Base-by-base conservation (phyloP, 2,329 filamentous ascomycete species). In the Arthrobotrys conoides region DNA sequence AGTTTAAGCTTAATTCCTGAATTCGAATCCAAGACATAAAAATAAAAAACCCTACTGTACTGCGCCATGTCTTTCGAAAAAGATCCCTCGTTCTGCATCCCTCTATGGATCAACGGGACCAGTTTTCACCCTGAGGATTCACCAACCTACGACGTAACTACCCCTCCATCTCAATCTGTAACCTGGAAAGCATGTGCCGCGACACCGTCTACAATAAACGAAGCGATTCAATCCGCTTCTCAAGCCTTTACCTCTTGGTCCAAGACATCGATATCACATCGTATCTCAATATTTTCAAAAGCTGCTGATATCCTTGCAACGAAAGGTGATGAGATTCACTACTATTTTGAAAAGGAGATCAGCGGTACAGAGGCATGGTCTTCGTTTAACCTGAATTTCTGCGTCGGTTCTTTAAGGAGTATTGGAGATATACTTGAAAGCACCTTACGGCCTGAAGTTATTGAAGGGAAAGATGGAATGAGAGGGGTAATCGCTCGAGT, bases 231-330 rank as follows among this genome's bases (percentile, higher is more conserved):
- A 9, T 88, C 90, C 9, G 92, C 92, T 0, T 86, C 90, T n/a
- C 86, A 86, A 14, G 92, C 93, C 0, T 91, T 93, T 84, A 88
- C 88, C 51, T 85, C 87, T 75, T 97, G 93, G 93, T 87, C 88
- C 51, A 88, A 88, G 80, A 88, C 88, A 1, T 89, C 89, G 55
- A 88, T 90, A 0, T 82, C 86, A 24, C 83, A 87, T 24, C 91
- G 92, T 46, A 90, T 92, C 41, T 88, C 91, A 80, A 89, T 96
- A 80, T 87, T 96, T 75, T 85, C 91, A 73, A 90, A 89, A 83
- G 90, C 91, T 0, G 90, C 91, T 9, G 89, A 90, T 8, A 84
- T 94, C 61, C 85, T 94, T 77, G 86, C 88, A 48, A 84, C 83
- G 33, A 88, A 91, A 8, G 85, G 86, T 22, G 87, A 89, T 5